Evolutionary conservation across 1,284 basidiomycete genomes (phyloP).

Genomic region (Grifola frondosa): DNA sequence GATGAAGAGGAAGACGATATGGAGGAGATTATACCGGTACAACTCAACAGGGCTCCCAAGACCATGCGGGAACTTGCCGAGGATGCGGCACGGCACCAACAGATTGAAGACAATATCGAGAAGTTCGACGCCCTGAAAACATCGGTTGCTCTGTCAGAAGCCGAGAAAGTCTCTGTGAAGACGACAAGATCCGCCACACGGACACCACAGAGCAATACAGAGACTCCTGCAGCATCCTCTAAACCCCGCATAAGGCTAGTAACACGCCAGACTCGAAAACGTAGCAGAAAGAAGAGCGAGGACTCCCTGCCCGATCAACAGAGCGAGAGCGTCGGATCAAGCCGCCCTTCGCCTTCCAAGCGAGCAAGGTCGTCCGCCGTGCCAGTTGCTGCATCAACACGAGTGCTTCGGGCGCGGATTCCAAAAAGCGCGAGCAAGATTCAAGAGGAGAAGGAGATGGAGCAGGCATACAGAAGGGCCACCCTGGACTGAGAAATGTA

Average conservation of each 20-base stretch:
- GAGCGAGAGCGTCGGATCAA: conserved; percentile 12
- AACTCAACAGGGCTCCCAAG: conserved; percentile 40
- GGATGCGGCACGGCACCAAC: conserved; percentile 29
- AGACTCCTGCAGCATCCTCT: conserved; percentile 1
- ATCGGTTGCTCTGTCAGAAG: conserved; percentile 2
- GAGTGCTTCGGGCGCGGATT: conserved; percentile 51
- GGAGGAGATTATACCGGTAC: conserved; percentile 31
- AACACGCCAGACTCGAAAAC: conserved; percentile 25
- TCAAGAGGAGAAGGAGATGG: conserved; percentile 46
- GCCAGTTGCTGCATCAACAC: conserved; percentile 36
- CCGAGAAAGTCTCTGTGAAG: no score
- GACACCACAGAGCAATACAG: no score
- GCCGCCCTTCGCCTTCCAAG: conserved; percentile 23
- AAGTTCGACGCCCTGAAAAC: conserved; percentile 3
- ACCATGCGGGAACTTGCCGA: conserved; percentile 70
- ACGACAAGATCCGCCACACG: no score
- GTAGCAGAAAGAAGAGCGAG: conserved; percentile 22
- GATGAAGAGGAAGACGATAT: conserved; percentile 33
- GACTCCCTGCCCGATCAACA: conserved; percentile 25
- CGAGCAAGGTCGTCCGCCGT: conserved; percentile 20
- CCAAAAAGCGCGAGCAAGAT: conserved; percentile 48
- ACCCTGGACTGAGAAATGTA: conserved; percentile 41
- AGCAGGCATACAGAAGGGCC: conserved; percentile 48
- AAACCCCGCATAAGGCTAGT: background rate
- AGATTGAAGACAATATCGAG: conserved; percentile 6